A percentile compares a stretch with the other conserved stretches of the same genome.
Evolutionary conservation across 495 filamentous ascomycete genomes (phyloP).

Genomic region (Evernia prunastri): DNA sequence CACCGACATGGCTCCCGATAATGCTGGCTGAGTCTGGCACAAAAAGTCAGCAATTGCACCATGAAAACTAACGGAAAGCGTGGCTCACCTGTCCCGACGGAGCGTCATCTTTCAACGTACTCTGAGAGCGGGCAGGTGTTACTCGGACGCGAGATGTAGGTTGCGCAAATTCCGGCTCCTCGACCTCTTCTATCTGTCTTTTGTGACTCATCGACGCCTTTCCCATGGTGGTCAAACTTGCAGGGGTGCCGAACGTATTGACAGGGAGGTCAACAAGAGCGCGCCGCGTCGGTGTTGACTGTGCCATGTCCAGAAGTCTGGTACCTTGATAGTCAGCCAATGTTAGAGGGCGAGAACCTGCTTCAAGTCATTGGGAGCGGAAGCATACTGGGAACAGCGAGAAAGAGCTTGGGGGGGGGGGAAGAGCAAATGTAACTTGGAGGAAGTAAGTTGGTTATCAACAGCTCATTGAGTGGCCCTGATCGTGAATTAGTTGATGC

Average conservation of each 20-base stretch:
- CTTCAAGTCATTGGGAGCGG: neutral
- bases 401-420: neutral
- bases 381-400: neutral
- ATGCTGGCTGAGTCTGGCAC: neutral
- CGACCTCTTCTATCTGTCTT: slow-evolving; percentile 21
- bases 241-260: slow-evolving; percentile 21
- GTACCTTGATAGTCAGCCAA: neutral
- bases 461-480: neutral
- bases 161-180: slow-evolving; percentile 13
- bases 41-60: neutral
- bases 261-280: slow-evolving; percentile 25
- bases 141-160: slow-evolving; percentile 10
- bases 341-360: neutral
- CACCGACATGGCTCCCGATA: neutral
- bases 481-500: neutral
- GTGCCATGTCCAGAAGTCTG: slow-evolving; percentile 16
- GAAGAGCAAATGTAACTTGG: neutral
- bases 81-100: slow-evolving; percentile 5
- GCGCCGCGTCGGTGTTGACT: slow-evolving; percentile 17
- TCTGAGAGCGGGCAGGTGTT: slow-evolving; percentile 12
- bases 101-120: neutral
- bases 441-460: neutral
- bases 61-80: neutral
- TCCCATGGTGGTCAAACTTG: neutral
- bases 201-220: slow-evolving; percentile 16